Evolutionary conservation across 108 stramenopile genomes (phyloP).

Genomic region (Nannochloropsis oceanica): DNA sequence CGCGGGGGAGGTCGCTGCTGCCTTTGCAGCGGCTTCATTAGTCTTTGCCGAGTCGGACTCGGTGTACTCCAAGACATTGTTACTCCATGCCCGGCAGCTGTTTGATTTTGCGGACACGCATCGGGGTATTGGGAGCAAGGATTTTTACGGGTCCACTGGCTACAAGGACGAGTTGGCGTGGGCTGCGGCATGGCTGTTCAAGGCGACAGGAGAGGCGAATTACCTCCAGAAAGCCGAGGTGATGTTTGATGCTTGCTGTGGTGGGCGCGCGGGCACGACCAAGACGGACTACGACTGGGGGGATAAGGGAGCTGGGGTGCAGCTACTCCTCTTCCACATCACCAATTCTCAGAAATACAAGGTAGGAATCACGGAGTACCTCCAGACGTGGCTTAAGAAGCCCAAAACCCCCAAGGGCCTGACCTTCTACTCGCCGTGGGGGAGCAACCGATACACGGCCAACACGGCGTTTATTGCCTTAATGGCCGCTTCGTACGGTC

Average conservation of each 20-base stretch:
- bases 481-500: not conserved
- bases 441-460: not conserved
- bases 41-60: not conserved
- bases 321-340: not conserved
- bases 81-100: not conserved
- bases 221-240: not conserved
- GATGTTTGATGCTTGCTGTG: not conserved
- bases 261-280: not conserved
- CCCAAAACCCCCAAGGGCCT: not conserved
- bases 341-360: not conserved
- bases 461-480: not conserved
- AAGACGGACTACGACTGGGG: not conserved
- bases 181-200: not conserved
- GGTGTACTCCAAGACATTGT: not conserved
- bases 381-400: not conserved
- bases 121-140: not conserved
- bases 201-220: not conserved
- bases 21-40: not conserved
- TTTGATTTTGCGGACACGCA: not conserved
- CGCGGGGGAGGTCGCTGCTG: not conserved
- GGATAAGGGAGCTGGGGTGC: not conserved
- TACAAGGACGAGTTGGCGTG: not conserved
- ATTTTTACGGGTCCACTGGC: not conserved
- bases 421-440: not conserved
- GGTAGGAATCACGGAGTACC: not conserved